These are phyloP conservation scores for Kazachstania martiniae DNA, from an alignment of 805 yeast species.

Conservation along the genomic window DNA sequence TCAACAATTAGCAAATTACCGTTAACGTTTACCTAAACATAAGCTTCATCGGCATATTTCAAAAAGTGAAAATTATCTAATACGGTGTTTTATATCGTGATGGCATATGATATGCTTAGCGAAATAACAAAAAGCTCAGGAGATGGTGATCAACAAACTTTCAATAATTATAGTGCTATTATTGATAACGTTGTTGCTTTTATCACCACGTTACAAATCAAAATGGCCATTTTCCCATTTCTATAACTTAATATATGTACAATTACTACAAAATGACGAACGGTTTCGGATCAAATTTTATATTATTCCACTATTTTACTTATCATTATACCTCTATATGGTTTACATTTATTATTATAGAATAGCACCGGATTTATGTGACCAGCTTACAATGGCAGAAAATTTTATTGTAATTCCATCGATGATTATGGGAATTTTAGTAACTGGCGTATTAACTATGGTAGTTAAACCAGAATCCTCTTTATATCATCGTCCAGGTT, in stretches of 20 bases:
- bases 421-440: constrained; percentile 10
- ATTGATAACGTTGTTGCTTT: constrained; percentile 14
- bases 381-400: constrained; percentile 11
- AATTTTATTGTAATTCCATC: constrained; percentile 15
- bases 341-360: constrained; percentile 9
- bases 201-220: constrained; percentile 19
- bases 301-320: constrained; percentile 24
- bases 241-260: constrained; percentile 18
- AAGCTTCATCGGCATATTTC: no score
- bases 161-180: neutral
- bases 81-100: no score
- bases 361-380: constrained; percentile 7
- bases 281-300: constrained; percentile 20
- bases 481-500: neutral
- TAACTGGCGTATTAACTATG: constrained; percentile 15
- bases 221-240: constrained; percentile 16
- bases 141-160: no score
- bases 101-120: no score
- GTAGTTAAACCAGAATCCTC: constrained; percentile 10
- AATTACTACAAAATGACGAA: constrained; percentile 14
- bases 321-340: constrained; percentile 14
- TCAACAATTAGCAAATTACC: no score
- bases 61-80: no score
- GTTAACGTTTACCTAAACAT: no score
- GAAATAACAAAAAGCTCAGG: no score